phyloP scores from a whole-genome alignment of 2,329 filamentous ascomycete genomes.

The Canariomyces notabilis region DNA sequence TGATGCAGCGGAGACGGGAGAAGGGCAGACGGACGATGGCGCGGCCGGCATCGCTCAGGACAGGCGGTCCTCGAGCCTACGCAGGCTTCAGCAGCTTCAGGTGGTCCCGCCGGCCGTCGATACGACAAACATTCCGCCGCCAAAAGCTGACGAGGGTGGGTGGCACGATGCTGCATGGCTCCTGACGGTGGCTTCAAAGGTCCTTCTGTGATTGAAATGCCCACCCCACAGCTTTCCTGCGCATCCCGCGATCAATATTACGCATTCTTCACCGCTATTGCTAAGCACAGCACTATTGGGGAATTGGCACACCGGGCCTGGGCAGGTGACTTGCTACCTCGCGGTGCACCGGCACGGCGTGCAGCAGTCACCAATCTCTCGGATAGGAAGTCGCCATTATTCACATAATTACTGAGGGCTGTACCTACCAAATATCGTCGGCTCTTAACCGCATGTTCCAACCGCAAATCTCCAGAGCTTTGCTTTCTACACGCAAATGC shows the following conservation, averaged over 20 bases:
- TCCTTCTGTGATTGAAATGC: constrained; percentile 48
- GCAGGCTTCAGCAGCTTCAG: constrained; percentile 39
- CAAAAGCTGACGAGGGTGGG: constrained; percentile 51
- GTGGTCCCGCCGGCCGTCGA: constrained; percentile 33
- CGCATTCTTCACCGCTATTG: not conserved
- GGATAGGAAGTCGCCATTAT: too few species aligned
- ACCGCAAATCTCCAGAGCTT: too few species aligned
- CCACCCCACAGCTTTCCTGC: constrained; percentile 2
- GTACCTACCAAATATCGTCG: too few species aligned
- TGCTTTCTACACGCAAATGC: too few species aligned
- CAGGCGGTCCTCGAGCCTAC: constrained; percentile 32
- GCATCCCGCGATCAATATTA: not conserved
- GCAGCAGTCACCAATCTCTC: too few species aligned
- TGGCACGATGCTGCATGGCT: constrained; percentile 67
- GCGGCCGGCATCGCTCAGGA: not conserved
- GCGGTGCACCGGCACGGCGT: too few species aligned
- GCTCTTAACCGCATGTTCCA: too few species aligned
- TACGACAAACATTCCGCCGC: constrained; percentile 37
- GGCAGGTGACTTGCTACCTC: too few species aligned
- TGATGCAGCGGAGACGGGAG: constrained; percentile 31
- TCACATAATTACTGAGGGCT: too few species aligned
- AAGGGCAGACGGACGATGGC: constrained; percentile 34
- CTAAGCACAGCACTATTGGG: too few species aligned
- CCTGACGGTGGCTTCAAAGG: constrained; percentile 58
- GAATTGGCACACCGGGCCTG: too few species aligned